Base-by-base conservation (phyloP, 1,139 yeast species). In the Blastobotrys buckinghamii region DNA sequence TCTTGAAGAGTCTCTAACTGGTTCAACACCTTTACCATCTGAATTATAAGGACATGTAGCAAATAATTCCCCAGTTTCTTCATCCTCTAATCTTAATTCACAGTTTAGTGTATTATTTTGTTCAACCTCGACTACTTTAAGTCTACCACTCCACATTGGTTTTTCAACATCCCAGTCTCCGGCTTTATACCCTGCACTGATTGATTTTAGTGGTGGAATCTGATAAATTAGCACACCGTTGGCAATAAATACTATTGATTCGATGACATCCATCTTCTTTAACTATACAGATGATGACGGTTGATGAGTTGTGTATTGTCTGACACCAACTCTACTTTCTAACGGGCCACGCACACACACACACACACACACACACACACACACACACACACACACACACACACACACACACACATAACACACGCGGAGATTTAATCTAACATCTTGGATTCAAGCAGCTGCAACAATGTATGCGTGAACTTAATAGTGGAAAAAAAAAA, bases 101-200 rank as follows among this genome's bases (percentile, higher is more conserved):
- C 72, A 68, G 17, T 39, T 49, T 24, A 67, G 46, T 5, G 42
- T 46, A 45, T 49, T 49, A 4, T 37, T 38, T 16, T 46, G 47
- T 38, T 62, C 66, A 6, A 56, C 52, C 51, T 69, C 70, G 15
- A 66, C 51, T 22, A 71, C 60, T 42, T 57, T 53, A 39, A 70
- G 49, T 6, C 61, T 45, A 4, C 75, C 75, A 3, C 49, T 49
- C 72, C 74, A 71, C n/a, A 70, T 55, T 2, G 68, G 65, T n/a
- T 59, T 60, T 13, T 58, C 57, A 15, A 65, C 62, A 37, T 64
- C 62, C 74, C 74, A 70, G 7, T 59, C 60, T 2, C 59, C 51
- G 2, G 71, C 68, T 45, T 56, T 57, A 43, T 61, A 59, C n/a
- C 65, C 65, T 26, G 53, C 39, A 13, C 53, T 53, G 36, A 40